Percentiles rank a stretch among this genome's conserved stretches.
phyloP scores from a whole-genome alignment of 1,284 basidiomycete genomes.

The Phaffia rhodozyma region DNA sequence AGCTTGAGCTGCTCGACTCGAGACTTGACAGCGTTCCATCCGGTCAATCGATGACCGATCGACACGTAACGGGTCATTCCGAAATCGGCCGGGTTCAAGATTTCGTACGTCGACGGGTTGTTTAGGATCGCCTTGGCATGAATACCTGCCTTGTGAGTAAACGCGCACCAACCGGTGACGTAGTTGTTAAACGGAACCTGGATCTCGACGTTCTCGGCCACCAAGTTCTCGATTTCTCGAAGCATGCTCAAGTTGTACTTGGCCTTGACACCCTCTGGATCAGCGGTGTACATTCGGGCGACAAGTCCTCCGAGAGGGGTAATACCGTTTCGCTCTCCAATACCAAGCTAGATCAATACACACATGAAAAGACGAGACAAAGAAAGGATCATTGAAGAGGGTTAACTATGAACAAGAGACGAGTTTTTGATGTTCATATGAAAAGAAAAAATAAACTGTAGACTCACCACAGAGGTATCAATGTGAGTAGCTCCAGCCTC shows the following conservation, averaged over 20 bases:
- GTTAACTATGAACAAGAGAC: neutral
- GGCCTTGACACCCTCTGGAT: conserved; percentile 97
- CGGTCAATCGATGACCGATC: conserved; percentile 91
- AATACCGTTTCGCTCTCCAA: conserved; percentile 98
- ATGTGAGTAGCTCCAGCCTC: conserved; percentile 99
- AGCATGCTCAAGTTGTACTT: conserved; percentile 99
- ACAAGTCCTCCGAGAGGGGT: conserved; percentile 95
- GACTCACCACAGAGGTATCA: conserved; percentile 67
- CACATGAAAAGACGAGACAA: neutral
- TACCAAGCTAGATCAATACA: conserved; percentile 53
- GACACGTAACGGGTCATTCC: conserved; percentile 96
- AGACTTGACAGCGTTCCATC: conserved; percentile 99
- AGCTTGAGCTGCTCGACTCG: conserved; percentile 95
- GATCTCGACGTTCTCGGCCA: conserved; percentile 97
- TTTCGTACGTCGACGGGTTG: conserved; percentile 90
- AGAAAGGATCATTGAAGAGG: conserved; percentile 10
- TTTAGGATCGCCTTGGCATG: conserved; percentile 99
- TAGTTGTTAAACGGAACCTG: conserved; percentile 76
- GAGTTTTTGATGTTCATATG: neutral
- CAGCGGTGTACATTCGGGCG: conserved; percentile 70
- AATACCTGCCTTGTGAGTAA: conserved; percentile 99
- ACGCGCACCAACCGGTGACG: conserved; percentile 88
- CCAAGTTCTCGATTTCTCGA: conserved; percentile 96
- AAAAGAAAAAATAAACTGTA: neutral
- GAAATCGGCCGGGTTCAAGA: conserved; percentile 88